phyloP scores from a whole-genome alignment of 768 basidiomycete species.

The Mycena galericulata region DNA sequence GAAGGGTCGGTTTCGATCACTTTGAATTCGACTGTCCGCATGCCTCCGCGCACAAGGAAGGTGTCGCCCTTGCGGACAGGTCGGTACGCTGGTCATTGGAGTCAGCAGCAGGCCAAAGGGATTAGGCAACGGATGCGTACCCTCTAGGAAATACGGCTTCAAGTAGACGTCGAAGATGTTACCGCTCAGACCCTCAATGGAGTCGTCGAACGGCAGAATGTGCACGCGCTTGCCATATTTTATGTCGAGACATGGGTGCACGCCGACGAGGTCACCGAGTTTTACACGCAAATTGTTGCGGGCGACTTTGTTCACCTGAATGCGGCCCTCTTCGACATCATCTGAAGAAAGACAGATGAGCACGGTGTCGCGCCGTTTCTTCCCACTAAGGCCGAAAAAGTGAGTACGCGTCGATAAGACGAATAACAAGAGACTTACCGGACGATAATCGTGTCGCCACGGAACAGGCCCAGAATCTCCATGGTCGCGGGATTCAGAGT shows the following conservation, averaged over 20 bases:
- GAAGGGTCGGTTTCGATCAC: conserved; percentile 98
- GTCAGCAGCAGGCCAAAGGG: conserved; percentile 14
- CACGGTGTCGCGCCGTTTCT: conserved; percentile 97
- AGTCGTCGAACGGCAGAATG: conserved; percentile 97
- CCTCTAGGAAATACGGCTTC: conserved; percentile 99
- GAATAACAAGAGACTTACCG: conserved; percentile 62
- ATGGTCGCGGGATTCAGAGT: conserved; percentile 97
- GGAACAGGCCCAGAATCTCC: conserved; percentile 93
- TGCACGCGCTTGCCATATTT: conserved; percentile 99
- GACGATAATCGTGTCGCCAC: conserved; percentile 96
- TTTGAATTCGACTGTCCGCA: conserved; percentile 99
- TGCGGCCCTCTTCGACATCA: conserved; percentile 97
- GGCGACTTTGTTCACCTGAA: conserved; percentile 99
- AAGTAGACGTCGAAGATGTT: conserved; percentile 99
- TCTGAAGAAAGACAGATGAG: conserved; percentile 96
- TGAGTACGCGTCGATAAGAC: neutral
- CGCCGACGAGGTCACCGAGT: conserved; percentile 95
- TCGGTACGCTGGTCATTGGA: conserved; percentile 74
- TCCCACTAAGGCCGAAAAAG: conserved; percentile 70
- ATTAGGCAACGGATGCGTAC: conserved; percentile 51
- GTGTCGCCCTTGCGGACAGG: conserved; percentile 98
- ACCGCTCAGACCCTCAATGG: conserved; percentile 96
- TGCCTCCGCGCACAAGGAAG: conserved; percentile 98
- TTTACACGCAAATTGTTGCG: conserved; percentile 98
- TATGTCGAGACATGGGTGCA: conserved; percentile 96